These are phyloP conservation scores for Pseudogymnoascus sp. DNA, from an alignment of 2,329 filamentous ascomycete genomes.

Conservation along the genomic window DNA sequence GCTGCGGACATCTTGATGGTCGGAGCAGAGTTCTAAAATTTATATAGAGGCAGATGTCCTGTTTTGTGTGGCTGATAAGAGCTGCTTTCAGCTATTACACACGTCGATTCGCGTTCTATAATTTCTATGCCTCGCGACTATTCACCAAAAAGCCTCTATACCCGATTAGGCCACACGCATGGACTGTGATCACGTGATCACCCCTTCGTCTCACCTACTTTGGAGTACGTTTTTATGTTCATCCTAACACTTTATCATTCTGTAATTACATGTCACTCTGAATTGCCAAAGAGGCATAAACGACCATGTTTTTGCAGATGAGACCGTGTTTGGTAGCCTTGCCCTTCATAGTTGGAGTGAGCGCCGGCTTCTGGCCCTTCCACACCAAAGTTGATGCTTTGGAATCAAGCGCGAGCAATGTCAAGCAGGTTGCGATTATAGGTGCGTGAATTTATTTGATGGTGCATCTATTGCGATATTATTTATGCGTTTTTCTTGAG, in stretches of 20 bases:
- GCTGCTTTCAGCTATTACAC: slow-evolving; percentile 2
- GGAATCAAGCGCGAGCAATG: slow-evolving; percentile 14
- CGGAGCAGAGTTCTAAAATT: slow-evolving; percentile 12
- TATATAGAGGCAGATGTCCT: slow-evolving; percentile 11
- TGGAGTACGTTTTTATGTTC: neutral
- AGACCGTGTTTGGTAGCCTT: slow-evolving; percentile 15
- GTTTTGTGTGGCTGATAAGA: slow-evolving; percentile 5
- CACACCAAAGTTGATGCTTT: slow-evolving; percentile 15
- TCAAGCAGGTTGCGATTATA: slow-evolving; percentile 27
- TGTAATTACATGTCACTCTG: neutral
- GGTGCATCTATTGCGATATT: too few species aligned
- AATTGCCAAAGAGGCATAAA: neutral
- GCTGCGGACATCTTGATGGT: slow-evolving; percentile 74
- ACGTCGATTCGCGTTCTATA: slow-evolving; percentile 9
- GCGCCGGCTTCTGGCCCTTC: slow-evolving; percentile 24
- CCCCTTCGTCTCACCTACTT: neutral
- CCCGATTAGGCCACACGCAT: slow-evolving; percentile 3
- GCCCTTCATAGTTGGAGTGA: slow-evolving; percentile 16
- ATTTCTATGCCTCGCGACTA: slow-evolving; percentile 9
- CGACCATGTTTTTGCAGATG: neutral
- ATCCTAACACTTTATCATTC: neutral
- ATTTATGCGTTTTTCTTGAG: neutral
- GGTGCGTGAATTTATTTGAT: slow-evolving; percentile 19
- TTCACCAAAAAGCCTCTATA: slow-evolving; percentile 7
- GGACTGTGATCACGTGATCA: neutral